Base-by-base conservation (phyloP, 2,329 filamentous ascomycete species). In the Aspergillus arachidicola region DNA sequence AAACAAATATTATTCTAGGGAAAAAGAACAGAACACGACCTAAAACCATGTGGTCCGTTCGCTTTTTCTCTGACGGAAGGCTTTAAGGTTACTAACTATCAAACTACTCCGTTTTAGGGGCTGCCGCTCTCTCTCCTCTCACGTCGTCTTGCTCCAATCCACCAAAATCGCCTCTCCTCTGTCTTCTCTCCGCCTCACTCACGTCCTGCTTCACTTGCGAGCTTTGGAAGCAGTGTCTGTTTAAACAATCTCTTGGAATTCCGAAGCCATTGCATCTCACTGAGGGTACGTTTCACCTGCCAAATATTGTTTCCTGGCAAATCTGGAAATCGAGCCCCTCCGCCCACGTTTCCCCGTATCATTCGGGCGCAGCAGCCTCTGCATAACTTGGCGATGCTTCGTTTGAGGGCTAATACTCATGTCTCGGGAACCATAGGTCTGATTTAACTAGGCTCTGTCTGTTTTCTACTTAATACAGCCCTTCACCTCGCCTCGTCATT, bases 291-390 rank as follows among this genome's bases (percentile, higher is more conserved):
- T 69, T 64, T 62, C 58, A 64, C 63, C 50, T 57, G 56, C 41
- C 32, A 48, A 57, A 57, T 56, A 38, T 50, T 43, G 53, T 65
- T 48, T n/a, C 57, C 46, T 51, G 54, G 62, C 63, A 55, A 64
- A 61, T 67, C 59, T 59, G 66, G 61, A 60, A 63, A 62, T 59
- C 62, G 61, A 61, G 60, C 66, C 66, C 64, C 66, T 68, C 66
- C 66, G 61, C 66, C 66, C 66, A 65, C 66, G 65, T 65, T 64
- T 58, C 57, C 57, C 58, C 55, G 57, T 59, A 59, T 43, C 48
- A 48, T 50, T 43, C 57, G 61, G 59, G 60, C 57, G 23, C 60
- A 57, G 61, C 63, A 59, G 36, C 66, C 58, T 53, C 30, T 55
- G 32, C 34, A 48, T 32, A 59, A 53, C 62, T 28, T 45, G 16